These are phyloP conservation scores for Alternaria gaisen DNA, from an alignment of 2,329 filamentous ascomycete species.

Conservation along the genomic window DNA sequence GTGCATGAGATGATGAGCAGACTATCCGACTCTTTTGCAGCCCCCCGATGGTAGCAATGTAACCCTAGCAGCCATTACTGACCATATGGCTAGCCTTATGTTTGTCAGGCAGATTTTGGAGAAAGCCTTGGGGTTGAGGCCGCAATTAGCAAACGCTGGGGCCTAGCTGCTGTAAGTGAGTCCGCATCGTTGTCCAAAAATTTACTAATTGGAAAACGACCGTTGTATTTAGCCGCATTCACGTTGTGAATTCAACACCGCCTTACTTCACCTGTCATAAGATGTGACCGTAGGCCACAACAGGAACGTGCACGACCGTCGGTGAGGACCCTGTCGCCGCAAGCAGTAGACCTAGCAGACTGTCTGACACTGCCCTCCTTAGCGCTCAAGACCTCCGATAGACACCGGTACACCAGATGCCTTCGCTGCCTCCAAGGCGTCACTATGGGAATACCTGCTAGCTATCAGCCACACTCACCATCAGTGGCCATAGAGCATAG, in stretches of 20 bases:
- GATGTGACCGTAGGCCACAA: background rate
- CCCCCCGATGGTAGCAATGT: background rate
- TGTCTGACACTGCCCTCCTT: background rate
- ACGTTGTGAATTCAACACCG: background rate
- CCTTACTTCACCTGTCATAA: background rate
- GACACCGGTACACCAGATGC: background rate
- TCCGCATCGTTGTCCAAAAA: background rate
- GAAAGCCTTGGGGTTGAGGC: background rate
- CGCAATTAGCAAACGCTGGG: background rate
- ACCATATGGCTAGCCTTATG: background rate
- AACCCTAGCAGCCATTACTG: background rate
- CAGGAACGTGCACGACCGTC: background rate
- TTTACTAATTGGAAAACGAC: background rate
- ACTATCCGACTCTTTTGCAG: background rate
- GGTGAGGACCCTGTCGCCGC: background rate
- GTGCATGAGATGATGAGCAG: conserved; percentile 1
- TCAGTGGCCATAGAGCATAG: background rate
- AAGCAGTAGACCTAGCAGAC: background rate
- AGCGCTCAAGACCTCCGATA: background rate
- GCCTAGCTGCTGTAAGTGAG: background rate
- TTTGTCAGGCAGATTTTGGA: background rate
- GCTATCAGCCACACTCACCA: background rate
- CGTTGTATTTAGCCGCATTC: background rate
- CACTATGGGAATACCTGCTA: background rate
- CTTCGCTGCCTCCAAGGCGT: background rate